These are phyloP conservation scores for Chaetomium fimeti DNA, from an alignment of 495 filamentous ascomycete genomes.

Conservation along the genomic window DNA sequence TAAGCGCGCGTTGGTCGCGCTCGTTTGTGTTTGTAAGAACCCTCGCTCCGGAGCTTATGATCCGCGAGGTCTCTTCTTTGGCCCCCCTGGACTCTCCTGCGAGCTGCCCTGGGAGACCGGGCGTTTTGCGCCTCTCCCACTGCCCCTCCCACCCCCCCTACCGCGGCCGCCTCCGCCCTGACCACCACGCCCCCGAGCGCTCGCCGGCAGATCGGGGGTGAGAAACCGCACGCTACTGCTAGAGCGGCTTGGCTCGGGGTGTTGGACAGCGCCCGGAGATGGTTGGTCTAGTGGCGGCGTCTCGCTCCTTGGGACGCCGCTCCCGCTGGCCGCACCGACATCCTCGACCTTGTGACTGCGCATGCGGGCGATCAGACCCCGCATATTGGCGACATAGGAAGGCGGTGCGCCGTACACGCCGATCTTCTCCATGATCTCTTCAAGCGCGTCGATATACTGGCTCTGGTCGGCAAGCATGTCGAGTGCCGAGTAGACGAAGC, in stretches of 20 bases:
- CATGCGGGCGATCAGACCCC: slow-evolving; percentile 34
- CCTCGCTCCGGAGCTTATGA: neutral
- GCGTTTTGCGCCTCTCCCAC: slow-evolving; percentile 28
- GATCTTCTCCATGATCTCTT: slow-evolving; percentile 34
- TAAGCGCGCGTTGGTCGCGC: no score
- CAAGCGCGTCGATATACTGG: slow-evolving; percentile 38
- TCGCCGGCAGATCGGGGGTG: slow-evolving; percentile 25
- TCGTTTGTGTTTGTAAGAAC: neutral
- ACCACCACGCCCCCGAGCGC: slow-evolving; percentile 10
- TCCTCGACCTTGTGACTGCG: slow-evolving; percentile 25
- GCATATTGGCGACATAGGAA: slow-evolving; percentile 35
- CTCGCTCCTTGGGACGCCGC: slow-evolving; percentile 18
- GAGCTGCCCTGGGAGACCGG: slow-evolving; percentile 20
- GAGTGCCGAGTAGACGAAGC: slow-evolving; percentile 42
- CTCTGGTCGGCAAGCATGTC: slow-evolving; percentile 41
- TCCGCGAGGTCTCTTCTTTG: slow-evolving; percentile 22
- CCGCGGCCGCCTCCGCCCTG: slow-evolving; percentile 15
- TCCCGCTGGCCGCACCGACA: slow-evolving; percentile 9
- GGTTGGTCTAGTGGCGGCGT: slow-evolving; percentile 22
- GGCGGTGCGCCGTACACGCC: slow-evolving; percentile 30
- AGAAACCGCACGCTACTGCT: slow-evolving; percentile 2
- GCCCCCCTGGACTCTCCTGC: slow-evolving; percentile 21
- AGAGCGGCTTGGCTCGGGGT: neutral
- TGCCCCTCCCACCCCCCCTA: slow-evolving; percentile 15
- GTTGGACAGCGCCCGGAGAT: slow-evolving; percentile 1